Base-by-base conservation (phyloP, 129 eudicot genomes). In the Pseudognaphalium luteoalbum region DNA sequence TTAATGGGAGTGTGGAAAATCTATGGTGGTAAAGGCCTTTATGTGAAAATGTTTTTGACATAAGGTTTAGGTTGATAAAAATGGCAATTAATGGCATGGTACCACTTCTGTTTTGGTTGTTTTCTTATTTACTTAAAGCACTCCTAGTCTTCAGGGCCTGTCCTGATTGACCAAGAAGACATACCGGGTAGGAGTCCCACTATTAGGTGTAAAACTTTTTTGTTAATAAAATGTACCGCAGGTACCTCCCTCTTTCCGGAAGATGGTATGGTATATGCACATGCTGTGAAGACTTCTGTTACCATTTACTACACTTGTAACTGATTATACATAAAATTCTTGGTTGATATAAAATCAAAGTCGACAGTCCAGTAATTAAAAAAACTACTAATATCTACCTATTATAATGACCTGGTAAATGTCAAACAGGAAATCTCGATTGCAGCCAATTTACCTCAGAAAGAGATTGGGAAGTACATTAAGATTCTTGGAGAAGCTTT, bases 401-500 rank as follows among this genome's bases (percentile, higher is more conserved):
- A 63, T 33, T 10, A 32, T 70, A 51, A 17, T 44, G 57, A 68
- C 29, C 7, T 7, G 21, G 61, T 9, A 83, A 50, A 76, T 70
- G 57, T 54, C n/a, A 74, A 21, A 74, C 90, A 94, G 99, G 99
- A 94, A 81, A 94, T 94, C 54, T 94, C 99, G 16, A 79, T 86
- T 84, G 99, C 99, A 50, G 97, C 99, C 10, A 94, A 91, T 85
- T 81, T 94, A 72, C 99, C 99, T 17, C 99, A 94, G 78, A 94
- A 94, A 87, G 99, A 94, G 89, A 94, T 94, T 33, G 99, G 99
- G 5, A 94, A 94, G 75, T 94, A 94, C 86, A 94, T 94, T 68
- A 94, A 94, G 92, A 94, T 94, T 78, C 96, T 94, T 34, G 99
- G 99, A 75, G 99, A 94, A 86, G 97, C 99, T 81, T 82, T 94